A percentile compares a stretch with the other conserved stretches of the same genome.
Conservation (phyloP, 73 alveolate genomes). For the Tetrahymena malaccensis region DNA sequence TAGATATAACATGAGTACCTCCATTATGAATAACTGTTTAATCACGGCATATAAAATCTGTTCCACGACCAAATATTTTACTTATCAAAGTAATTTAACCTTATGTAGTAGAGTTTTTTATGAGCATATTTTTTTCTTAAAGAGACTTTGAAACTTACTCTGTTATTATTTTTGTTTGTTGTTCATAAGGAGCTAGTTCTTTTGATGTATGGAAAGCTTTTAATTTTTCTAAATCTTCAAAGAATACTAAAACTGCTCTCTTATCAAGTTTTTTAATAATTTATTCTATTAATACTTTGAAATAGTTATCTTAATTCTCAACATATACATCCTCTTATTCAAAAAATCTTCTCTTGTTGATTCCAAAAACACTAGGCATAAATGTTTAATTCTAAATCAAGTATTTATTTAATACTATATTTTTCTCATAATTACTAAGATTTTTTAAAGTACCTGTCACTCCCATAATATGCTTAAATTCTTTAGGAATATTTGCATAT, state of each 20-base stretch:
- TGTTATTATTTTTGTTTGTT: neutral
- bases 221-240: neutral
- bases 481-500: neutral
- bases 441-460: neutral
- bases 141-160: neutral
- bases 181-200: neutral
- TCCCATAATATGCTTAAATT: neutral
- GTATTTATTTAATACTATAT: neutral
- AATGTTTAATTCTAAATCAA: neutral
- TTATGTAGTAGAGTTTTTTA: neutral
- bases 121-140: neutral
- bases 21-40: neutral
- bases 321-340: neutral
- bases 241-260: neutral
- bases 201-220: neutral
- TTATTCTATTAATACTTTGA: neutral
- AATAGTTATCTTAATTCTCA: neutral
- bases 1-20: neutral
- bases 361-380: neutral
- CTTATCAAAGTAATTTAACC: neutral
- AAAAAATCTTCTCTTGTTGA: neutral
- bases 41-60: slow-evolving; percentile 3
- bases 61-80: neutral
- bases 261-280: neutral
- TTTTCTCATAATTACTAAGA: neutral